Evolutionary conservation across 2,329 filamentous ascomycete species (phyloP), one percentile per base, ranked within the genome.

Genomic region (Emericellopsis atlantica): DNA sequence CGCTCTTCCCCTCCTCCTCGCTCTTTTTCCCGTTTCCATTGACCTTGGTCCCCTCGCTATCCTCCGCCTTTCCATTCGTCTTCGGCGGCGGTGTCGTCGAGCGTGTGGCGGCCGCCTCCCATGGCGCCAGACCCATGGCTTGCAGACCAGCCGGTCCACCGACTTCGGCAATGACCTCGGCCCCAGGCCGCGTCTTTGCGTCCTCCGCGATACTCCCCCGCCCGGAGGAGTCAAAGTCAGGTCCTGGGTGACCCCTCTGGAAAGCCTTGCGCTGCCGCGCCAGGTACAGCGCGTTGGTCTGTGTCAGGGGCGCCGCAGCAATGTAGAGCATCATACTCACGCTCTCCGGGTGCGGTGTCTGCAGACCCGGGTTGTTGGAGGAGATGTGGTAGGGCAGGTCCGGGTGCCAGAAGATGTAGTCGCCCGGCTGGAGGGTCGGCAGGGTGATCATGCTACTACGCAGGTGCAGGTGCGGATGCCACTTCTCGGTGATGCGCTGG

Each of bases 401-500:
- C 18, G 70, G 70, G 49, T 76, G 72, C 72, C 72, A 76, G 48
- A 76, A 57, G 45, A 76, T 70, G 51, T 76, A 76, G 59, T 75
- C 72, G 49, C 72, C 72, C 0, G 69, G 64, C 45, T 69, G 67
- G 35, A 76, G 54, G 9, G 67, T 70, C 4, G 72, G 72, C 37
- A 74, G 63, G n/a, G 70, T 70, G 43, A 75, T 64, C 45, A 76
- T 66, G 45, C 67, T 74, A 42, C 63, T 60, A 44, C 69, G 63
- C 36, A 76, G 62, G 51, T 68, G 61, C 11, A 75, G 60, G 43
- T 76, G 72, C 16, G 72, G 72, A 48, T 76, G 72, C 72, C 72
- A 76, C 10, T 66, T 62, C 49, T 74, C 71, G 2, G 72, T 75
- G 35, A 76, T 65, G 41, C 72, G 67, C 56, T 76, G 72, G 12